These are phyloP conservation scores for Grifola frondosa DNA, from an alignment of 1,284 basidiomycete species.

Conservation along the genomic window DNA sequence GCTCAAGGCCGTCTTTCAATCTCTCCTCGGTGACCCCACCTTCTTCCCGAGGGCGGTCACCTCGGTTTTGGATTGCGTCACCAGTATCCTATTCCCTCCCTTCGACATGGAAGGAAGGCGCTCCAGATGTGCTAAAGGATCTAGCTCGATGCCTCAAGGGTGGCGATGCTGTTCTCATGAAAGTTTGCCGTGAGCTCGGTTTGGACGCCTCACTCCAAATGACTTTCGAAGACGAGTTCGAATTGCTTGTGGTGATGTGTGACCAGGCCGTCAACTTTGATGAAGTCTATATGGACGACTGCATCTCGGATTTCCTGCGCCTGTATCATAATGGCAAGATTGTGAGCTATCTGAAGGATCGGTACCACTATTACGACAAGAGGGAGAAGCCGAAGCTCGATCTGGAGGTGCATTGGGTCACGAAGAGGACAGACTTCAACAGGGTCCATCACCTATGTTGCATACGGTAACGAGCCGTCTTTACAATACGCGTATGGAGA, in stretches of 20 bases:
- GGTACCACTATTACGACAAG: background rate
- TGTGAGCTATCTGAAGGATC: background rate
- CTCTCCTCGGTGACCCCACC: conserved; percentile 2
- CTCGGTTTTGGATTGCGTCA: conserved; percentile 37
- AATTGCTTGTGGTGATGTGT: no score
- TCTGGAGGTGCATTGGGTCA: conserved; percentile 20
- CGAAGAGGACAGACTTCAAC: conserved; percentile 2
- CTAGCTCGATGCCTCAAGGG: conserved; percentile 16
- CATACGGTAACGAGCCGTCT: conserved; percentile 19
- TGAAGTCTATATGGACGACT: background rate
- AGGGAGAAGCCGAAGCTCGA: no score
- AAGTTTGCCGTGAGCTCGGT: conserved; percentile 4
- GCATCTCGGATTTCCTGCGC: background rate
- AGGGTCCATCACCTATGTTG: conserved; percentile 6
- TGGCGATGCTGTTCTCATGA: conserved; percentile 14
- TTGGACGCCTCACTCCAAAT: conserved; percentile 8
- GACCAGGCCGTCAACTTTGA: conserved; percentile 4
- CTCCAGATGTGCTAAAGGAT: background rate
- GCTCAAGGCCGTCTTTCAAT: background rate
- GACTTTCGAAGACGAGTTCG: conserved; percentile 4
- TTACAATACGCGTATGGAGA: conserved; percentile 16
- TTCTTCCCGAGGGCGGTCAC: conserved; percentile 25
- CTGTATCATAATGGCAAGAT: background rate
- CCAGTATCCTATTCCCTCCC: conserved; percentile 34
- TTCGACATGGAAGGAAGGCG: background rate